Conservation (phyloP, 2,329 filamentous ascomycete genomes). For the Aspergillus niger region DNA sequence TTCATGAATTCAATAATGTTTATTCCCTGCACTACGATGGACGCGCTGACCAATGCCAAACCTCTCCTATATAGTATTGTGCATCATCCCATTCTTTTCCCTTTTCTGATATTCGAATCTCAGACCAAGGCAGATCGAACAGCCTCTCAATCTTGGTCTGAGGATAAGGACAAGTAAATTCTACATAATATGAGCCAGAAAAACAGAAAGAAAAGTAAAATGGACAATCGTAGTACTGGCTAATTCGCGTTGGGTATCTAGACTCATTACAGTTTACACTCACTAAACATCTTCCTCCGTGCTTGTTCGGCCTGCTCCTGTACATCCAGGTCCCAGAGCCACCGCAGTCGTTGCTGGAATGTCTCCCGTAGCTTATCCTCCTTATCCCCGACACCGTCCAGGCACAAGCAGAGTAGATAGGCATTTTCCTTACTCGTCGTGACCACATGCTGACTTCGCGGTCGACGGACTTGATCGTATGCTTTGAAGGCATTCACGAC, state of each 20-base stretch:
- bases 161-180: too few relatives aligned
- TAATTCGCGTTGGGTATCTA: not conserved
- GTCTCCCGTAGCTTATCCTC: constrained; percentile 27
- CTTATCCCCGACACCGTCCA: constrained; percentile 31
- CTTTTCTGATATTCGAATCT: too few relatives aligned
- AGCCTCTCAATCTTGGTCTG: too few relatives aligned
- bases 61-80: too few relatives aligned
- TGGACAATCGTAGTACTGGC: too few relatives aligned
- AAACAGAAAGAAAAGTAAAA: too few relatives aligned
- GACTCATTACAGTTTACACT: not conserved
- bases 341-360: constrained; percentile 28
- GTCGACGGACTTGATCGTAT: constrained; percentile 54
- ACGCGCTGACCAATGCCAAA: too few relatives aligned
- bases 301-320: constrained; percentile 29
- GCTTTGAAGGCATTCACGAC: constrained; percentile 52
- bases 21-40: too few relatives aligned
- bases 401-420: constrained; percentile 30
- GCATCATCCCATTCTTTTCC: too few relatives aligned
- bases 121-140: too few relatives aligned
- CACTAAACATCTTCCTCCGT: constrained; percentile 17
- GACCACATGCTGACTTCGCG: constrained; percentile 54
- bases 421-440: constrained; percentile 52
- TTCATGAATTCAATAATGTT: too few relatives aligned
- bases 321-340: constrained; percentile 40
- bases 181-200: too few relatives aligned